Evolutionary conservation across 2,329 filamentous ascomycete species (phyloP).

Genomic region (Pseudogymnoascus sp.): DNA sequence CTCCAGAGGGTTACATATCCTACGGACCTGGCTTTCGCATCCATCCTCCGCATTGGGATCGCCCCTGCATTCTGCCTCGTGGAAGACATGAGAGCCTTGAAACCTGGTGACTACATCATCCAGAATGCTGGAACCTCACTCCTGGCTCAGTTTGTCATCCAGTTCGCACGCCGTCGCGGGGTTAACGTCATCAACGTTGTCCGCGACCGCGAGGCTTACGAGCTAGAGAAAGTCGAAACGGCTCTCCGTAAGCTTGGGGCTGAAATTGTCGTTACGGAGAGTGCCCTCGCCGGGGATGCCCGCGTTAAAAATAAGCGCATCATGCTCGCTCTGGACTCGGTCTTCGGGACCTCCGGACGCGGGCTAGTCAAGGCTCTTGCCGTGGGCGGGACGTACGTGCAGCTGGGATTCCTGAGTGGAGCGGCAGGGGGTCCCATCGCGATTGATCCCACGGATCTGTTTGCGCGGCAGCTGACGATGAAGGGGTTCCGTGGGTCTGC

Average conservation of each 20-base stretch:
- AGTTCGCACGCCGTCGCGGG: slow-evolving; percentile 21
- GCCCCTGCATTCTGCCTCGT: slow-evolving; percentile 24
- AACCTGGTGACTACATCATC: slow-evolving; percentile 25
- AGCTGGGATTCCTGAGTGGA: slow-evolving; percentile 20
- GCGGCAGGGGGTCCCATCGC: neutral
- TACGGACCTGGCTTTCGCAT: slow-evolving; percentile 17
- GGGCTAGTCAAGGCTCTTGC: slow-evolving; percentile 18
- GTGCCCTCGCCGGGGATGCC: slow-evolving; percentile 13
- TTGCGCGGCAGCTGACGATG: neutral
- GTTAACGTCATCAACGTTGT: slow-evolving; percentile 19
- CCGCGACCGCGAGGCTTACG: slow-evolving; percentile 18
- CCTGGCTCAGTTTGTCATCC: slow-evolving; percentile 22
- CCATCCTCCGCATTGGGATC: slow-evolving; percentile 20
- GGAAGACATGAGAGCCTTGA: slow-evolving; percentile 21
- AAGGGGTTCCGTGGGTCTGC: neutral
- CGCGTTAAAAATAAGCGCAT: slow-evolving; percentile 14
- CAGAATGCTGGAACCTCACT: slow-evolving; percentile 22
- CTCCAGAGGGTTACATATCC: slow-evolving; percentile 15
- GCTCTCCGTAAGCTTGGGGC: neutral
- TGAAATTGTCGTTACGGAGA: slow-evolving; percentile 19
- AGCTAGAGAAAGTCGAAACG: neutral
- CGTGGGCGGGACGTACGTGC: slow-evolving; percentile 20
- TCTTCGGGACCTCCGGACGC: slow-evolving; percentile 19
- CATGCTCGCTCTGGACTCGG: slow-evolving; percentile 20
- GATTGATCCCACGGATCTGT: slow-evolving; percentile 4